Base-by-base conservation (phyloP, 73 alveolate genomes). In the Stentor coeruleus region DNA sequence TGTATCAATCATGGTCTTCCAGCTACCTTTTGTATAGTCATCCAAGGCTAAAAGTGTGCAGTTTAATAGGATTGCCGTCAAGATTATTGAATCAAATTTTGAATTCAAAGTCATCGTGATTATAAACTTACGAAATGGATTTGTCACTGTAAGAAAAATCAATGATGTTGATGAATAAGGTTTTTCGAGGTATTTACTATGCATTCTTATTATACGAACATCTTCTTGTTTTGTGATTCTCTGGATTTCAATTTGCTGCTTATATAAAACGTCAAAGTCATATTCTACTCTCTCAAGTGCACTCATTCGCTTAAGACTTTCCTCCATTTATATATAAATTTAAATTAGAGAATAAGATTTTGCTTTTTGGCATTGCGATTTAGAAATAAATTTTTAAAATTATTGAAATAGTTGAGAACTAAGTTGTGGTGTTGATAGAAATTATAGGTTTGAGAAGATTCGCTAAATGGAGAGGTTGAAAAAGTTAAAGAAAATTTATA, bases 1-100 rank as follows among this genome's bases (percentile, higher is more conserved):
- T 28, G 37, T 55, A 15, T 88, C 94, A 1, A 57, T 2, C 28
- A 31, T 57, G 15, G 15, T 31, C 1, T 57, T 57, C 28, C 73
- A 57, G 15, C 73, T 20, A 57, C 28, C 2, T 20, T 57, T 31
- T 0, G 73, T 57, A n/a, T 57, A 31, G 35, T 20, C 73, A 57
- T 57, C 73, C 1, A 20, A 57, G 28, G 73, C 73, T 57, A 57
- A 57, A 57, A n/a, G 28, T 20, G 28, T 57, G 2, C 73, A 20
- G 73, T 57, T 57, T 2, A 57, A 57, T 20, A 57, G 1, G 28
- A 57, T 57, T 1, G 28, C 73, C 15, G 28, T n/a, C 73, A 57
- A 57, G 28, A 57, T 57, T 20, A 57, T 20, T 57, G 35, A 2
- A 2, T 57, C 73, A 57, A 57, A 57, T 57, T 31, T 20, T 20